A percentile compares a stretch with the other conserved stretches of the same genome.
Evolutionary conservation across 495 filamentous ascomycete genomes (phyloP).

Genomic region (Annulohypoxylon maeteangense): DNA sequence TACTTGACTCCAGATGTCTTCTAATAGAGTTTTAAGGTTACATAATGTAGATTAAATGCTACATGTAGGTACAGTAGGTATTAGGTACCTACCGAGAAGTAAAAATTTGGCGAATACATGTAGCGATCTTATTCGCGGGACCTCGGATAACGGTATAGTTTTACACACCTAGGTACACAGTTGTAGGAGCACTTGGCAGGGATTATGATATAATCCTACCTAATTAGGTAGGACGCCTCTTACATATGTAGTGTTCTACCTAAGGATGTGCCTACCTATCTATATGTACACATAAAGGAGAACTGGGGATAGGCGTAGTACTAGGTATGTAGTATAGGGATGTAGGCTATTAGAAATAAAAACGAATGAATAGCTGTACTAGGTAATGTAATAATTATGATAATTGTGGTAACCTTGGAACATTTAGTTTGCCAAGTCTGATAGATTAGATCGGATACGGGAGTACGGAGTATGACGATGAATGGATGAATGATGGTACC

Average conservation of each 20-base stretch:
- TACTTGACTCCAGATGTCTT: background rate
- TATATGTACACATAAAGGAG: constrained; percentile 15
- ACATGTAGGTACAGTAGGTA: too few relatives aligned
- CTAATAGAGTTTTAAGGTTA: constrained; percentile 4
- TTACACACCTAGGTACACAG: too few relatives aligned
- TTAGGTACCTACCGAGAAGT: background rate
- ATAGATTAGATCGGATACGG: constrained; percentile 40
- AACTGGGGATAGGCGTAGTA: background rate
- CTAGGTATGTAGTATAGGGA: background rate
- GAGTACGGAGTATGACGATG: constrained; percentile 34
- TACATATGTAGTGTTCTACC: background rate
- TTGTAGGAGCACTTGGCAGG: constrained; percentile 21
- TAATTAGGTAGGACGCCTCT: constrained; percentile 24
- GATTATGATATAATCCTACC: constrained; percentile 31
- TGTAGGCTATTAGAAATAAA: constrained; percentile 24
- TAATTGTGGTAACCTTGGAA: constrained; percentile 15
- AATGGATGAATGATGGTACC: constrained; percentile 32
- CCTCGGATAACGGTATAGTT: constrained; percentile 39
- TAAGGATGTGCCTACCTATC: background rate
- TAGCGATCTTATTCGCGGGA: constrained; percentile 3
- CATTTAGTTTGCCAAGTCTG: constrained; percentile 28
- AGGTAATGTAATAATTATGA: constrained; percentile 8
- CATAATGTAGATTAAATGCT: constrained; percentile 9
- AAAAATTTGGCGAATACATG: constrained; percentile 6
- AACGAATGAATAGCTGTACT: constrained; percentile 10